These are phyloP conservation scores for Spinellus fusiger DNA, from an alignment of 192 early-diverging fungal genomes.

Conservation along the genomic window DNA sequence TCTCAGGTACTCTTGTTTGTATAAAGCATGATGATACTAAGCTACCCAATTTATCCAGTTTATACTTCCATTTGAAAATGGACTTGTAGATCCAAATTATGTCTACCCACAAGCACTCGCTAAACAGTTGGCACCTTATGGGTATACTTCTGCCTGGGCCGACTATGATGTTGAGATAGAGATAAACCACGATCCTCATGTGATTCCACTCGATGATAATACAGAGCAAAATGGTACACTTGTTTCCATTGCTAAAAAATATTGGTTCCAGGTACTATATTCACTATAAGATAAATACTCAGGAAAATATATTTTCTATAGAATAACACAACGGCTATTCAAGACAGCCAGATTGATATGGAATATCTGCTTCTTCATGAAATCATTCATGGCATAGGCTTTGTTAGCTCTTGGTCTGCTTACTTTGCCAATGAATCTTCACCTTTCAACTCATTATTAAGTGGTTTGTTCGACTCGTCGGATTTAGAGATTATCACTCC, in stretches of 20 bases:
- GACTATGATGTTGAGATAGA: conserved; percentile 22
- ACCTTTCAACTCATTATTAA: conserved; percentile 13
- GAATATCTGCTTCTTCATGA: conserved; percentile 25
- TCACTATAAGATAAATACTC: neutral
- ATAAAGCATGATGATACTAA: no score
- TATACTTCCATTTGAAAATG: conserved; percentile 23
- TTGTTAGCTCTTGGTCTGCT: conserved; percentile 27
- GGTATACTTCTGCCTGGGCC: conserved; percentile 16
- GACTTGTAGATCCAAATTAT: conserved; percentile 25
- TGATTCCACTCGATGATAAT: conserved; percentile 7
- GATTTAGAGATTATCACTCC: conserved; percentile 15
- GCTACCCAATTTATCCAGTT: conserved; percentile 17
- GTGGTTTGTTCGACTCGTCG: conserved; percentile 5
- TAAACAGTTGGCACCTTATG: conserved; percentile 21
- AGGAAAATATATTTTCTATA: conserved; percentile 1
- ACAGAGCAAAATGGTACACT: conserved; percentile 27
- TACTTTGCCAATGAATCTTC: conserved; percentile 10
- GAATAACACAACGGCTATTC: conserved; percentile 11
- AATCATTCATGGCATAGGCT: conserved; percentile 27
- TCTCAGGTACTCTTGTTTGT: conserved; percentile 11
- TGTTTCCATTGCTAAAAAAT: conserved; percentile 20
- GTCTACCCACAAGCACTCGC: conserved; percentile 31
- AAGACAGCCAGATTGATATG: conserved; percentile 20
- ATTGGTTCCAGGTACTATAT: conserved; percentile 22
- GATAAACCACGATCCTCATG: conserved; percentile 30